Percentiles rank a stretch among this genome's conserved stretches.
Evolutionary conservation across 192 early-diverging fungal species (phyloP).

Genomic region (Lobosporangium transversale): DNA sequence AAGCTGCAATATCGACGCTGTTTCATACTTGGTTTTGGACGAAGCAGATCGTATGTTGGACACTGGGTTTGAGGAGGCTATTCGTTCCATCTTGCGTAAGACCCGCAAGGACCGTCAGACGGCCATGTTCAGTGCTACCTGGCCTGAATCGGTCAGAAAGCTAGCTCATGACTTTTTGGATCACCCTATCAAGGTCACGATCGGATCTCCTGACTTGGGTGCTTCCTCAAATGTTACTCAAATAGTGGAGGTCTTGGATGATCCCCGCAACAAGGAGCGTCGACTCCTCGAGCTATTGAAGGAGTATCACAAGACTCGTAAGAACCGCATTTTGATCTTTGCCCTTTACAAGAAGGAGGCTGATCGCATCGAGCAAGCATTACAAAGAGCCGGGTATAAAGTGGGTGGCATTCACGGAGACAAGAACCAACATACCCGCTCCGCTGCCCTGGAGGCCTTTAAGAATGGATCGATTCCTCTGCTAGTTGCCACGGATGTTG

Average conservation of each 20-base stretch:
- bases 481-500: constrained; percentile 95
- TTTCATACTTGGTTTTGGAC: constrained; percentile 92
- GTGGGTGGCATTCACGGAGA: constrained; percentile 93
- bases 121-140: constrained; percentile 96
- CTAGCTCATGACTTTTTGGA: constrained; percentile 85
- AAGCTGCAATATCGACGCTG: constrained; percentile 78
- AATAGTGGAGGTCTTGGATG: constrained; percentile 89
- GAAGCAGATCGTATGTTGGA: constrained; percentile 99
- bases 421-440: constrained; percentile 85
- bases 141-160: constrained; percentile 91
- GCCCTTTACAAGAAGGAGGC: constrained; percentile 98
- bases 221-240: constrained; percentile 89
- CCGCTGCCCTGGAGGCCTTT: constrained; percentile 82
- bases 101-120: constrained; percentile 84
- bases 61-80: constrained; percentile 91
- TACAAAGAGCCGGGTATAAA: constrained; percentile 81
- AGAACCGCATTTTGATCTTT: constrained; percentile 93
- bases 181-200: constrained; percentile 82
- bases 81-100: constrained; percentile 85
- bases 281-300: constrained; percentile 80
- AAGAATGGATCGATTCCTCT: constrained; percentile 83
- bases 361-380: constrained; percentile 75
- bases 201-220: constrained; percentile 88
- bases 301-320: constrained; percentile 85
- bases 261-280: constrained; percentile 76